These are phyloP conservation scores for Marasmius fiardii DNA, from an alignment of 1,284 basidiomycete genomes.

Conservation along the genomic window DNA sequence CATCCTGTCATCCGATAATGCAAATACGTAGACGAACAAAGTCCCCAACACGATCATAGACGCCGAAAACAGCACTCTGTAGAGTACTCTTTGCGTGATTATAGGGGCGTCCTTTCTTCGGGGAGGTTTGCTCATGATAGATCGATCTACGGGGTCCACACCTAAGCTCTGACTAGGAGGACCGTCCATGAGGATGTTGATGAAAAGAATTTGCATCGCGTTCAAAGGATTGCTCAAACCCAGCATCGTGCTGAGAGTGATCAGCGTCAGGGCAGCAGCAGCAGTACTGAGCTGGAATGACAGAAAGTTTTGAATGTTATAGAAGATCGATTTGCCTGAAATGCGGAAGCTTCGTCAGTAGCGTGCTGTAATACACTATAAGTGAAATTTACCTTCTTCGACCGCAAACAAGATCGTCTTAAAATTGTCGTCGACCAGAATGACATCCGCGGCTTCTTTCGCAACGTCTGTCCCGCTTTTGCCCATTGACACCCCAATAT, in stretches of 20 bases:
- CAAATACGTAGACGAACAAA: constrained; percentile 83
- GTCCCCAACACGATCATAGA: constrained; percentile 89
- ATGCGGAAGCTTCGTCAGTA: constrained; percentile 7
- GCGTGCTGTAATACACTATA: neutral
- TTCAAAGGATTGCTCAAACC: constrained; percentile 91
- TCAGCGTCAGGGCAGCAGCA: constrained; percentile 90
- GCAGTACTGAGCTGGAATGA: constrained; percentile 97
- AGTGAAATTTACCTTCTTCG: constrained; percentile 74
- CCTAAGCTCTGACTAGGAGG: constrained; percentile 95
- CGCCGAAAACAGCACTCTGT: constrained; percentile 87
- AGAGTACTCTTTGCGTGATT: constrained; percentile 70
- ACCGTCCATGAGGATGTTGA: constrained; percentile 99
- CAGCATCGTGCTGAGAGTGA: constrained; percentile 90
- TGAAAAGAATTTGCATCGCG: constrained; percentile 98
- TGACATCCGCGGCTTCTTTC: constrained; percentile 96
- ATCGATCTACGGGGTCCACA: constrained; percentile 92
- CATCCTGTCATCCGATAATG: constrained; percentile 79
- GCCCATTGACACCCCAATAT: constrained; percentile 98
- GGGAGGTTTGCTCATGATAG: constrained; percentile 88
- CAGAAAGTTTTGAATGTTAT: constrained; percentile 98
- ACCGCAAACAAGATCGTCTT: constrained; percentile 91
- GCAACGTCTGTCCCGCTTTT: constrained; percentile 96
- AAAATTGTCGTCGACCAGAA: constrained; percentile 97
- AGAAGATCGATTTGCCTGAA: constrained; percentile 92
- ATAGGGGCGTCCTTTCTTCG: constrained; percentile 88